phyloP scores from a whole-genome alignment of 805 yeast species.

The Candida tammaniensis region DNA sequence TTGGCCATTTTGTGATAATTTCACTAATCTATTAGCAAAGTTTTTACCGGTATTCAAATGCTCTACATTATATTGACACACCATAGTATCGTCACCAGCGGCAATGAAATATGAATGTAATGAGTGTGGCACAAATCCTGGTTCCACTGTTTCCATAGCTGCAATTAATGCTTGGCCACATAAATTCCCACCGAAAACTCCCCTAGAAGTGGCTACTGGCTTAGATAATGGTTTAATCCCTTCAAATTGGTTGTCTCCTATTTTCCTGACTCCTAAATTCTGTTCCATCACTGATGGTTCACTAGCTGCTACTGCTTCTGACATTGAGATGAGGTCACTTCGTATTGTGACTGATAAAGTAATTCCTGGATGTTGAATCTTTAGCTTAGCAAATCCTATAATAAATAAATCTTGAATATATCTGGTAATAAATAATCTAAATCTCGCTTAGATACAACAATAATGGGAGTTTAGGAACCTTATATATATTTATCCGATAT shows the following conservation, averaged over 20 bases:
- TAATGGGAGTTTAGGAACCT: too few species aligned
- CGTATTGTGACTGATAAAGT: constrained; percentile 7
- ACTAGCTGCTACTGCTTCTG: constrained; percentile 1
- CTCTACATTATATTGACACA: constrained; percentile 33
- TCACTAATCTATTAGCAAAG: constrained; percentile 32
- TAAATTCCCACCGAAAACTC: constrained; percentile 41
- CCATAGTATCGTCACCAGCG: constrained; percentile 30
- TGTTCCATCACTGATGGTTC: constrained; percentile 7
- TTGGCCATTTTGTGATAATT: constrained; percentile 28
- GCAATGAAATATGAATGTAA: constrained; percentile 39
- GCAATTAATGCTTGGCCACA: constrained; percentile 39
- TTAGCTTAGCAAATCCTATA: too few species aligned
- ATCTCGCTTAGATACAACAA: too few species aligned
- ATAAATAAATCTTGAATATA: too few species aligned
- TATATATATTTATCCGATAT: too few species aligned
- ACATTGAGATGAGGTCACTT: too few species aligned
- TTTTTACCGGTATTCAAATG: constrained; percentile 31
- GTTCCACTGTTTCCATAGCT: constrained; percentile 30
- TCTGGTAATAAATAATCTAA: too few species aligned
- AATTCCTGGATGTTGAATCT: background rate
- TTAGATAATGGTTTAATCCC: constrained; percentile 28
- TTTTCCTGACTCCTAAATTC: constrained; percentile 7
- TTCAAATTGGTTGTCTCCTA: constrained; percentile 14
- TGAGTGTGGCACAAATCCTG: constrained; percentile 37
- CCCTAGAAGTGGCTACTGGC: constrained; percentile 29